These are phyloP conservation scores for Boletus speciosus DNA, from an alignment of 768 basidiomycete species.

Conservation along the genomic window DNA sequence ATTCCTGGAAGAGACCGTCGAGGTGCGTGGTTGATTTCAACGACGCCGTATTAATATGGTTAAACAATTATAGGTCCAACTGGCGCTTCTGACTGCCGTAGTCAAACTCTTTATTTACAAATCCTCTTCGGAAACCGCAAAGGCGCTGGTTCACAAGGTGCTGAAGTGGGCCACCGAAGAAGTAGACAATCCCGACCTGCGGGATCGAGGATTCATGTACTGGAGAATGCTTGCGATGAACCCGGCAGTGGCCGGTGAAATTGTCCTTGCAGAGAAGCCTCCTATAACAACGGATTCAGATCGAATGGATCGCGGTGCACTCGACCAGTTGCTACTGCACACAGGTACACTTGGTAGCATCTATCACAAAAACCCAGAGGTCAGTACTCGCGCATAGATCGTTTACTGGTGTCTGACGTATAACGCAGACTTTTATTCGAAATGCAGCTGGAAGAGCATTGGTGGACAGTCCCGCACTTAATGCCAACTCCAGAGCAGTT, in stretches of 20 bases:
- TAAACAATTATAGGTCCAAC: constrained; percentile 68
- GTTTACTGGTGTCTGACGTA: constrained; percentile 10
- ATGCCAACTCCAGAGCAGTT: constrained; percentile 71
- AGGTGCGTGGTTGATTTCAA: constrained; percentile 48
- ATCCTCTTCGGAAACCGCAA: constrained; percentile 74
- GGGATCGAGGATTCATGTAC: constrained; percentile 99
- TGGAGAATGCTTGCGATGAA: constrained; percentile 97
- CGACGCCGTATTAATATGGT: neutral
- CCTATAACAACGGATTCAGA: constrained; percentile 98
- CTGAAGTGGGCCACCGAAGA: constrained; percentile 97
- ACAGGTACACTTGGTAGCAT: constrained; percentile 93
- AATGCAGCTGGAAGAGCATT: constrained; percentile 81
- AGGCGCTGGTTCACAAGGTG: constrained; percentile 90
- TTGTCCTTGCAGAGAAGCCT: constrained; percentile 91
- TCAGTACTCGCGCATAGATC: constrained; percentile 27
- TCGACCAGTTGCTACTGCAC: constrained; percentile 92
- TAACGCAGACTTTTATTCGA: constrained; percentile 82
- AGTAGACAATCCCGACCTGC: constrained; percentile 95
- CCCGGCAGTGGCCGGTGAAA: constrained; percentile 80
- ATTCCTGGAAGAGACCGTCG: constrained; percentile 90
- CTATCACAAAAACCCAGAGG: constrained; percentile 97
- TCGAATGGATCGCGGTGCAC: constrained; percentile 92
- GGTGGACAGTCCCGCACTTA: constrained; percentile 85
- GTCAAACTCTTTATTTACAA: constrained; percentile 97
- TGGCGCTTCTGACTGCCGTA: constrained; percentile 87